Evolutionary conservation across 208 protist genomes (phyloP).

Genomic region (Wallacemonas sp.): DNA sequence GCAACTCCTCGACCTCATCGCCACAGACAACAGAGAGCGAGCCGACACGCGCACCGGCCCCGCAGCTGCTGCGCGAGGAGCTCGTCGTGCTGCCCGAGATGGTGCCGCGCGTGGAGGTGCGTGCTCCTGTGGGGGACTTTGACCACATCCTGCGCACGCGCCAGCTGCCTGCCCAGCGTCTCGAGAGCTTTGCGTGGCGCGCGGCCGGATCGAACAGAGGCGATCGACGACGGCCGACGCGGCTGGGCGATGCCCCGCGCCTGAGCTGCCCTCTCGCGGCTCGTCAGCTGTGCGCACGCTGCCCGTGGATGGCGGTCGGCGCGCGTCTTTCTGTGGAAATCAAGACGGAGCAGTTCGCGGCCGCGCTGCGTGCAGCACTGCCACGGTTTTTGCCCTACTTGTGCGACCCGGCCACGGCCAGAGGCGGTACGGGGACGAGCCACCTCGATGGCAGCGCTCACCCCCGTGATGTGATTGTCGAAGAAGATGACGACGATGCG

Average conservation of each 20-base stretch:
- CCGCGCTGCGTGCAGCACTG: background rate
- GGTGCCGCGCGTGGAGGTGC: slow-evolving; percentile 26
- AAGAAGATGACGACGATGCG: no score
- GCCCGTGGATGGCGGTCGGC: slow-evolving; percentile 74
- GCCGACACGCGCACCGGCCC: no score
- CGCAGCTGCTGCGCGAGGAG: slow-evolving; percentile 16
- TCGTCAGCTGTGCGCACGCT: slow-evolving; percentile 39
- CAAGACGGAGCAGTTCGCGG: slow-evolving; percentile 34
- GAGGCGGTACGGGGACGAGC: no score
- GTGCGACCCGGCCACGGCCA: background rate
- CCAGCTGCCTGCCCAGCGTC: background rate
- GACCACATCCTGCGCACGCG: background rate
- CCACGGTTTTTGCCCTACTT: background rate
- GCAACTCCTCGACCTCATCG: background rate
- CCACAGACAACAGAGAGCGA: background rate
- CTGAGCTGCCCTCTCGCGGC: slow-evolving; percentile 41
- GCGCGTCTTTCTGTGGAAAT: slow-evolving; percentile 30
- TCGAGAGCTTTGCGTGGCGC: background rate
- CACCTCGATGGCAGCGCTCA: no score
- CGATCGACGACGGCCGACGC: slow-evolving; percentile 4
- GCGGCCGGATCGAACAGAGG: background rate
- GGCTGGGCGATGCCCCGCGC: slow-evolving; percentile 13
- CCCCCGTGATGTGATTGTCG: no score
- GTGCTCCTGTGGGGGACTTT: slow-evolving; percentile 6
- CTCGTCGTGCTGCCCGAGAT: slow-evolving; percentile 31